A percentile compares a stretch with the other conserved stretches of the same genome.
Conservation (phyloP, 2,329 filamentous ascomycete species). For the Claviceps purpurea region DNA sequence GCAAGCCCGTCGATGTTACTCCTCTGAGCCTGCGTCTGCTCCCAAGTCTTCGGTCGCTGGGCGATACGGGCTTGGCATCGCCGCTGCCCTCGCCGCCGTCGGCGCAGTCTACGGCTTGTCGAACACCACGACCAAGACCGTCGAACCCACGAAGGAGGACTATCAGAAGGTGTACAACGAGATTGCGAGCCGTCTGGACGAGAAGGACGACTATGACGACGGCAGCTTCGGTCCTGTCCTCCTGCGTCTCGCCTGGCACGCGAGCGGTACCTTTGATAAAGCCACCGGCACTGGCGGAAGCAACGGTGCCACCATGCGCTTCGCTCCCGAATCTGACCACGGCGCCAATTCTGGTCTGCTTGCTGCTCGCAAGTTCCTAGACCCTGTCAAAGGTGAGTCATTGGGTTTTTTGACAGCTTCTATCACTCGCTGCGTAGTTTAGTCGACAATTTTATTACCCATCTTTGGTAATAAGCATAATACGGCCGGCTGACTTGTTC, state of each 20-base stretch:
- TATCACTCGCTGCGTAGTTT: too few relatives aligned
- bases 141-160: slow-evolving; percentile 68
- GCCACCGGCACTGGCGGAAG: slow-evolving; percentile 79
- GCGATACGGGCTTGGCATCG: slow-evolving; percentile 45
- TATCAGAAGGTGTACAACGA: slow-evolving; percentile 94
- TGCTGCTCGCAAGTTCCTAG: slow-evolving; percentile 79
- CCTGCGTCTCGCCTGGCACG: slow-evolving; percentile 85
- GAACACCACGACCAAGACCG: slow-evolving; percentile 37
- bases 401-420: neutral
- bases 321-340: slow-evolving; percentile 76
- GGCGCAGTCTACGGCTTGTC: too few relatives aligned
- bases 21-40: slow-evolving; percentile 44
- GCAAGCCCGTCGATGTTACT: slow-evolving; percentile 66
- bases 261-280: slow-evolving; percentile 83
- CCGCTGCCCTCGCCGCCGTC: slow-evolving; percentile 38
- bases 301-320: slow-evolving; percentile 96
- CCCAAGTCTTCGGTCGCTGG: slow-evolving; percentile 35
- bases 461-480: too few relatives aligned
- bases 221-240: slow-evolving; percentile 91
- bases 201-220: slow-evolving; percentile 92
- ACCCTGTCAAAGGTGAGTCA: slow-evolving; percentile 69
- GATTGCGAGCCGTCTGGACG: slow-evolving; percentile 65
- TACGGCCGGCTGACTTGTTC: neutral
- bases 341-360: slow-evolving; percentile 88
- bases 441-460: too few relatives aligned